Evolutionary conservation across 2,329 filamentous ascomycete species (phyloP), one percentile per base, ranked within the genome.

Genomic region (Fusarium sp.): DNA sequence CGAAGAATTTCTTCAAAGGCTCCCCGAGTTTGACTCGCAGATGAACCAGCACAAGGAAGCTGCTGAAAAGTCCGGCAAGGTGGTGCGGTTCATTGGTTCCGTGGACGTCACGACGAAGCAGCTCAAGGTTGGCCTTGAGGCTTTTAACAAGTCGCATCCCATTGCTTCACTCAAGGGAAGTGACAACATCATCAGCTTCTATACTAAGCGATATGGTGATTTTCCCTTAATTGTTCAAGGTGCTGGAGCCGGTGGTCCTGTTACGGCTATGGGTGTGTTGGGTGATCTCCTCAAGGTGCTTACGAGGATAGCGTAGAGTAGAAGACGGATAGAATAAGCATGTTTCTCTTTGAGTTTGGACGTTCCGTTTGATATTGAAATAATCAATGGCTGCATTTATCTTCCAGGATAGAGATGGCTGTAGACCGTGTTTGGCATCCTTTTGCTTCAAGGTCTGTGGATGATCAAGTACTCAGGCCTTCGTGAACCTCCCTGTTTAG

Each of bases 171-270:
- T 99, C 67, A 97, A 98, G 89, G 97, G 97, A 40, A 98, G 95
- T 83, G 97, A 98, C 83, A 99, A 99, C 87, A 97, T 99, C 82
- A 98, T 99, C 81, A 97, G 93, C 87, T 98, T 99, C 88, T 97
- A 98, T 85, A 98, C 97, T 6, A 93, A 97, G 88, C 90, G 97
- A 79, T 99, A 99, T 81, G 95, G 95, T 66, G 89, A 88, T 81
- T 97, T 96, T 84, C 95, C 97, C 47, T 87, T 98, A 73, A 98
- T 98, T 81, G 91, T 99, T 74, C 96, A 98, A 86, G 97, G 97
- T 69, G 95, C 95, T 40, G 97, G 95, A 69, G 97, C 97, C 29
- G 97, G 97, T 78, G 95, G 94, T 74, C 95, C 98, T 50, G 95
- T 98, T 62, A 99, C 97, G 35, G 97, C 97, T 31, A 98, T 98